Percentiles rank a stretch among this genome's conserved stretches.
phyloP scores from a whole-genome alignment of 176 grass and related monocot genomes.

The Avena eriantha region DNA sequence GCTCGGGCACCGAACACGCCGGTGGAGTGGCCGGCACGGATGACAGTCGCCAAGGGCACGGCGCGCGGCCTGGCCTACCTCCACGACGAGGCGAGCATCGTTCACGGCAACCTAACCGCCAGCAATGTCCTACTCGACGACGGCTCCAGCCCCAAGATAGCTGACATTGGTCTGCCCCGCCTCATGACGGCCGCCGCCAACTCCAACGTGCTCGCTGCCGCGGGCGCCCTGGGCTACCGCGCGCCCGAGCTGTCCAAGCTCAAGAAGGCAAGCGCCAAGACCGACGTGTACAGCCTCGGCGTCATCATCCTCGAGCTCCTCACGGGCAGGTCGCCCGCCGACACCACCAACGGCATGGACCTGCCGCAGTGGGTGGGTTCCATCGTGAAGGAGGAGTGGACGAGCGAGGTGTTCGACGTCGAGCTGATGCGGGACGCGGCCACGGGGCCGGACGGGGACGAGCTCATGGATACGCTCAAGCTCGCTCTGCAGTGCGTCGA shows the following conservation, averaged over 20 bases:
- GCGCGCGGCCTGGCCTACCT: slow-evolving; percentile 69
- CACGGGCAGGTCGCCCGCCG: slow-evolving; percentile 77
- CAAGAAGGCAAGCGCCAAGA: slow-evolving; percentile 76
- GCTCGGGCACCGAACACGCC: slow-evolving; percentile 60
- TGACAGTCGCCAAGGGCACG: slow-evolving; percentile 69
- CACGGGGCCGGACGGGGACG: slow-evolving; percentile 45
- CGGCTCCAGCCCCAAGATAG: slow-evolving; percentile 51
- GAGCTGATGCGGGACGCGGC: slow-evolving; percentile 78
- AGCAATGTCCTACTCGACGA: slow-evolving; percentile 83
- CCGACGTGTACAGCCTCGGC: slow-evolving; percentile 91
- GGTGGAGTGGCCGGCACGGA: slow-evolving; percentile 63
- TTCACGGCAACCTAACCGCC: slow-evolving; percentile 82
- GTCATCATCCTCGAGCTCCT: slow-evolving; percentile 88
- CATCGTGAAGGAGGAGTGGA: slow-evolving; percentile 92
- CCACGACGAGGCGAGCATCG: slow-evolving; percentile 60
- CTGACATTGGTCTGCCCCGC: slow-evolving; percentile 75
- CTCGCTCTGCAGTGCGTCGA: slow-evolving; percentile 89
- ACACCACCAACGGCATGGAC: slow-evolving; percentile 73
- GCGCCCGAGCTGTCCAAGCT: slow-evolving; percentile 88
- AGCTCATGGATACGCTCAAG: slow-evolving; percentile 85
- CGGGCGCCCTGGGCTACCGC: slow-evolving; percentile 65
- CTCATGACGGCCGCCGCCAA: slow-evolving; percentile 76
- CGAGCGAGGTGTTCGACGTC: slow-evolving; percentile 88
- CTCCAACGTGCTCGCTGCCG: slow-evolving; percentile 72
- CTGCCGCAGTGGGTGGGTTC: slow-evolving; percentile 87